A percentile compares a stretch with the other conserved stretches of the same genome.
Conservation (phyloP, 768 basidiomycete genomes). For the Podaxis pistillaris region DNA sequence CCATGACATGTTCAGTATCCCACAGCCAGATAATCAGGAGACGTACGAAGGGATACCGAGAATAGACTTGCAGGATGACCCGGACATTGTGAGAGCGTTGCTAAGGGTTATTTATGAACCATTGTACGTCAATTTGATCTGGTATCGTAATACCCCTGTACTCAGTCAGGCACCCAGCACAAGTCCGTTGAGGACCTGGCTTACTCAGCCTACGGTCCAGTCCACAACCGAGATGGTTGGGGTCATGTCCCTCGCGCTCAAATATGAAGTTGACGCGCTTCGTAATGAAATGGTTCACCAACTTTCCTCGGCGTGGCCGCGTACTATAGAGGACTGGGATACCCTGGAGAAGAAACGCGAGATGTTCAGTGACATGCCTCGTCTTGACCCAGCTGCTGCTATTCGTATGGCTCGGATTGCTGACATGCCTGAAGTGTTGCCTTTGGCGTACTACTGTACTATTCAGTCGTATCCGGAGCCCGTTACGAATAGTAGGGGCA, state of each 20-base stretch:
- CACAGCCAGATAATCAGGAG: constrained; percentile 11
- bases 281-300: constrained; percentile 10
- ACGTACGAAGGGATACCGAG: constrained; percentile 5
- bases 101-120: constrained; percentile 10
- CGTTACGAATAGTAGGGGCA: no score
- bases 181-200: constrained; percentile 9
- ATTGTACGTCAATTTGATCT: neutral
- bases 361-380: constrained; percentile 11
- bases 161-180: neutral
- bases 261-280: constrained; percentile 15
- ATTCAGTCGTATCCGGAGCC: constrained; percentile 5
- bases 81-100: constrained; percentile 6
- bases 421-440: constrained; percentile 7
- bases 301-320: constrained; percentile 11
- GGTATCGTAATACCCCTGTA: neutral
- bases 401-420: constrained; percentile 12
- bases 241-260: constrained; percentile 8
- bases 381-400: constrained; percentile 8
- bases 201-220: constrained; percentile 5
- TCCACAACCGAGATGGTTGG: constrained; percentile 10
- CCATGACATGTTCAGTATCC: constrained; percentile 11
- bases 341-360: constrained; percentile 8
- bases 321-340: constrained; percentile 13
- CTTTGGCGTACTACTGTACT: constrained; percentile 8
- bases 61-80: constrained; percentile 10